Percentiles rank a stretch among this genome's conserved stretches.
phyloP scores from a whole-genome alignment of 305 asterid species.

The Rubia peregrina region DNA sequence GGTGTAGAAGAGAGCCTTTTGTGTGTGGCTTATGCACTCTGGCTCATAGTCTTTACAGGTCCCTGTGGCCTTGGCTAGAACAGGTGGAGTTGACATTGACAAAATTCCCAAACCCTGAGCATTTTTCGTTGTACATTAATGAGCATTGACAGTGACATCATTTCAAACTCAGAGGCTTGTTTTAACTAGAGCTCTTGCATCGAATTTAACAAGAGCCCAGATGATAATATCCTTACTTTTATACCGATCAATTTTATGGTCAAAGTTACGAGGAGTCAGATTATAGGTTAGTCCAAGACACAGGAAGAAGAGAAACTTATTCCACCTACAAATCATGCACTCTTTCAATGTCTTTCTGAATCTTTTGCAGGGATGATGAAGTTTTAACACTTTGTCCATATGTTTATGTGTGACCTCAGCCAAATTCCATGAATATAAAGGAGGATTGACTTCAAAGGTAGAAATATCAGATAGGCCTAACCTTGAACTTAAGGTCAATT shows the following conservation, averaged over 20 bases:
- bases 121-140: neutral
- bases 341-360: neutral
- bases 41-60: conserved; percentile 43
- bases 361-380: neutral
- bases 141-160: neutral
- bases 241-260: no score
- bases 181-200: no score
- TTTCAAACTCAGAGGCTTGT: neutral
- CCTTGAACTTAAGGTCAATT: neutral
- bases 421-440: neutral
- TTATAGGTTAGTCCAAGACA: neutral
- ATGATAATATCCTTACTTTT: no score
- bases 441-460: neutral
- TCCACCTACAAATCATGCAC: neutral
- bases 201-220: no score
- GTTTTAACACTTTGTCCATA: no score
- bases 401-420: neutral
- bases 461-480: neutral
- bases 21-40: conserved; percentile 39
- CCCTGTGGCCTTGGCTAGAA: conserved; percentile 33
- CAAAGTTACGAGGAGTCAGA: no score
- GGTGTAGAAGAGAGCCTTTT: conserved; percentile 42
- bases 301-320: neutral
- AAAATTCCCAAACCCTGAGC: conserved; percentile 52
- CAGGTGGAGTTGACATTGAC: conserved; percentile 55